Base-by-base conservation (phyloP, 768 basidiomycete species). In the Lanmaoa pseudosensibilis region DNA sequence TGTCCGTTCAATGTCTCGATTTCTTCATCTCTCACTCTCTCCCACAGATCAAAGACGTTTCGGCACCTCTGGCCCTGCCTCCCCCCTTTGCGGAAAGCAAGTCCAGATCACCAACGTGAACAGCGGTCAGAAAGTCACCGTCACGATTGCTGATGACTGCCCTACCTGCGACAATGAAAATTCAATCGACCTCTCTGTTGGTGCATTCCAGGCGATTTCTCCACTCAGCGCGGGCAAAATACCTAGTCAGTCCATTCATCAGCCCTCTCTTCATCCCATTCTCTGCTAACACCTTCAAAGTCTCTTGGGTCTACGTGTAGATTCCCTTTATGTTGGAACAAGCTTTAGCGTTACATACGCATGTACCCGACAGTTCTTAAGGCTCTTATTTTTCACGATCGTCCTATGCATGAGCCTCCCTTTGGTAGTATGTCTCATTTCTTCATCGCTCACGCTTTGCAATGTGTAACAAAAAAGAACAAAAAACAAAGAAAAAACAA, bases 131-230 rank as follows among this genome's bases (percentile, higher is more conserved):
- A 68, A 71, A n/a, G 79, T 89, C 55, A 77, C 71, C 4, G 92
- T 85, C 45, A 80, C 77, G 25, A 78, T 97, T 60, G 90, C 82
- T 13, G 92, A 94, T 62, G 85, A 79, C 37, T 97, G 93, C 78
- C 92, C 92, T 25, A 87, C 86, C 19, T 96, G 92, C 75, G 50
- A 66, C 0, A 83, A 81, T 63, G 37, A 36, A 30, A 80, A 87
- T 70, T 89, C 86, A 16, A 84, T 97, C 66, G 89, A 92, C 65
- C 76, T 91, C 41, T 90, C 89, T 18, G 52, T 62, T 47, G 83
- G 65, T 52, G 88, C 90, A 44, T 94, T 95, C 81, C 32, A 72
- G 25, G 62, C 69, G 16, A 80, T 95, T 55, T 83, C 81, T 45
- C 52, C 70, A 45, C 65, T 76, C 41, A 65, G 63, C 6, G 66